Base-by-base conservation (phyloP, 768 basidiomycete genomes). In the Pisolithus marmoratus region DNA sequence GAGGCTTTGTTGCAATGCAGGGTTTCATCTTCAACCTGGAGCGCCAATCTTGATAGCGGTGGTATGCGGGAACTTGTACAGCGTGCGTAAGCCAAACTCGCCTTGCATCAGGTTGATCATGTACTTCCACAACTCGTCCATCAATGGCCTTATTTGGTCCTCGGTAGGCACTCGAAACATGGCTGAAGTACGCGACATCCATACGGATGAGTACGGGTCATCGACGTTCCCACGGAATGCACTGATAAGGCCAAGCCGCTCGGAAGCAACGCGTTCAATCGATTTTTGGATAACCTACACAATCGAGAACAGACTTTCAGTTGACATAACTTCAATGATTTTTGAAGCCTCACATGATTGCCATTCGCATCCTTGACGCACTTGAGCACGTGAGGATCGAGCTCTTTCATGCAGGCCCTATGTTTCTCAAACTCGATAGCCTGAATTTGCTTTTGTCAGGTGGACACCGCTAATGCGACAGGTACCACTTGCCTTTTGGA, bases 171-270 rank as follows among this genome's bases (percentile, higher is more conserved):
- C 65, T 95, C 91, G 48, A 98, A 82, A 64, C 90, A 93, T 51
- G 92, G 80, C 67, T 97, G 95, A 29, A 98, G 77, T 22, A 98
- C 95, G 12, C 95, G 85, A 63, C 95, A 98, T 1, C 94, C 94
- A 60, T 91, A 96, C 1, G 91, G 84, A 63, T 98, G 93, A 0
- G 85, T 87, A 81, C 22, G 98, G 74, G 52, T 88, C 84, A 53
- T 81, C 80, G 24, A 95, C 87, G 56, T 85, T 84, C 5, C 87
- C 87, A 5, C 79, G 74, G 74, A 96, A 94, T 5, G 76, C 72
- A 42, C 78, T 73, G 48, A 96, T 78, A 63, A 94, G 93, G 3
- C 75, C 76, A 29, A 94, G 75, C 19, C 84, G 82, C 22, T 93
- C 88, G 6, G 88, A 75, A 17, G 84, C 75, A 24, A 94, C 85